A percentile compares a stretch with the other conserved stretches of the same genome.
These are phyloP conservation scores for Pleurotus tuber-regium DNA, from an alignment of 768 basidiomycete species.

Conservation along the genomic window DNA sequence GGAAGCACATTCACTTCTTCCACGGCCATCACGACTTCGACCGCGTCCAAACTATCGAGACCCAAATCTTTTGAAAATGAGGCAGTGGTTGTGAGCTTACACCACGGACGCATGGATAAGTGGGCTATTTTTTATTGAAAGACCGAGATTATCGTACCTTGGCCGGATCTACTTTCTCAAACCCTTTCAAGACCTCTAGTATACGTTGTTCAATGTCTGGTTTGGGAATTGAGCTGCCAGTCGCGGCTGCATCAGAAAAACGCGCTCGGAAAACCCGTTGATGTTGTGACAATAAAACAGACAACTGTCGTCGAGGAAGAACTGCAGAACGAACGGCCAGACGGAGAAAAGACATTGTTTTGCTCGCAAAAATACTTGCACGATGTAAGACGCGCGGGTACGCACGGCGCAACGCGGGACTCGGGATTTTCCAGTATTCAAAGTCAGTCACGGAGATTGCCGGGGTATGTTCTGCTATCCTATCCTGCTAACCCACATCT, in stretches of 20 bases:
- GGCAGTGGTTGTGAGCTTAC: constrained; percentile 62
- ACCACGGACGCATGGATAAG: not conserved
- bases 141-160: constrained; percentile 48
- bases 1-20: constrained; percentile 64
- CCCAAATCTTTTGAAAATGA: constrained; percentile 83
- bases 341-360: constrained; percentile 55
- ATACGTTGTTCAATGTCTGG: constrained; percentile 73
- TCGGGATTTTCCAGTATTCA: constrained; percentile 4
- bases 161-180: constrained; percentile 80
- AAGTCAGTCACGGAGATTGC: constrained; percentile 8
- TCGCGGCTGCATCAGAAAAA: constrained; percentile 64
- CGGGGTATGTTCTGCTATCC: not conserved
- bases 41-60: constrained; percentile 93
- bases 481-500: not conserved
- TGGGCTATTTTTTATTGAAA: not conserved
- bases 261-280: constrained; percentile 42
- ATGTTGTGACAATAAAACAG: constrained; percentile 29
- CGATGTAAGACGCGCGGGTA: not conserved
- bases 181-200: constrained; percentile 79
- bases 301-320: constrained; percentile 40
- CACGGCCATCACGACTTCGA: constrained; percentile 98
- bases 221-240: constrained; percentile 42
- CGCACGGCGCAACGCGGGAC: constrained; percentile 6
- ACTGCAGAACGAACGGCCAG: constrained; percentile 43
- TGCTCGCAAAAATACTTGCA: not conserved